Evolutionary conservation across 176 grass and related monocot genomes (phyloP), one percentile per base, ranked within the genome.

Genomic region (Hyparrhenia diplandra): DNA sequence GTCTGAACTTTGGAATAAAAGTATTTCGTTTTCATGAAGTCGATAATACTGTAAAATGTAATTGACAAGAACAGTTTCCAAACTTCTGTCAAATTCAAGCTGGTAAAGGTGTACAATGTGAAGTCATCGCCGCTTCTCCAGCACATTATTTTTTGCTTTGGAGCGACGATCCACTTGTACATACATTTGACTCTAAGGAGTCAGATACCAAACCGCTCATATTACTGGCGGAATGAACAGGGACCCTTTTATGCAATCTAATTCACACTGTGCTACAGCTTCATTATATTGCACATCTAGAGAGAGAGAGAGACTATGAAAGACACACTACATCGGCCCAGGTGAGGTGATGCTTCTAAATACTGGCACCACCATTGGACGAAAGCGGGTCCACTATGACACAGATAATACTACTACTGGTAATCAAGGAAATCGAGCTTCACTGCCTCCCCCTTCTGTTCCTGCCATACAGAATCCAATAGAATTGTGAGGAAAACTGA

Each of bases 271-370:
- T 37, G 17, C 78, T 72, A 77, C 4, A 81, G 52, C 13, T 82
- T 82, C 78, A 77, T 66, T 82, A 78, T 59, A 85, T 58, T 67
- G 51, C 72, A 67, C 46, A 85, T 75, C 87, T 77, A 85, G 71
- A 71, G 25, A n/a, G n/a, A n/a, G n/a, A n/a, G 64, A 77, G 71
- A 29, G 64, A 59, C 70, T 76, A 70, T 42, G 54, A 65, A 70
- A 94, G 20, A 69, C 69, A 76, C 66, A 72, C 81, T 84, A 69
- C 49, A 89, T 91, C 82, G 82, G 86, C 82, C 89, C 86, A 89
- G 59, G 40, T 79, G 49, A 78, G 86, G 84, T 87, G 80, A 85
- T 74, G 52, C 91, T 71, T 89, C 76, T 79, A 91, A 94, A 94
- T 94, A 90, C 20, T 91, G 86, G 72, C 87, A 84, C 74, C 86